Evolutionary conservation across 805 yeast genomes (phyloP), one percentile per base, ranked within the genome.

Genomic region (Kodamaea kaohsiungensis): DNA sequence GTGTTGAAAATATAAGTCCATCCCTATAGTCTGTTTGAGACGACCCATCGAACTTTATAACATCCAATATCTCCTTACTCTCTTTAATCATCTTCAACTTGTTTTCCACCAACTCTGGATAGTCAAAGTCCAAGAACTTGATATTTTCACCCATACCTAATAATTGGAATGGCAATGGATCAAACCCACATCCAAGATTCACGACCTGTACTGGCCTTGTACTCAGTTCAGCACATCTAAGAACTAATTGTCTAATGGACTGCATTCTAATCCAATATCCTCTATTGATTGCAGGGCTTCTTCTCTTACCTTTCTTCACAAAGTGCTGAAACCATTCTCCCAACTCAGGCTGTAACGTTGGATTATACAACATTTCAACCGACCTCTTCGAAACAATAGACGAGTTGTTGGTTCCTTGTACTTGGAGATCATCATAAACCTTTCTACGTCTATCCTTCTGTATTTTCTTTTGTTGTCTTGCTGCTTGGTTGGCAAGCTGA

Each of bases 181-280:
- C 78, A 57, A 80, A 89, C 2, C 96, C 96, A 69, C 95, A 89
- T 1, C 96, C 96, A 27, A 89, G 69, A 67, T 89, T 89, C 27
- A 89, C 76, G 1, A 89, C 75, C 10, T 71, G 64, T 5, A 81
- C 72, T 10, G 58, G 60, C 4, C 60, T 54, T 2, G 53, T 55
- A 2, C 58, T 65, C 19, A 70, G 65, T 8, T 61, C 49, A 5
- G 40, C 55, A 2, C 80, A 65, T 22, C 77, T 69, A 25, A 74
- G 69, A 12, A 88, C 72, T 40, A 82, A 68, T 43, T 75, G 74
- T 56, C 82, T 78, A 49, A 89, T 85, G 2, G 89, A 83, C 60
- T 86, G 84, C 84, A 89, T 84, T 54, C 96, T 74, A 9, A 87
- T 73, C 92, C 95, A 89, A 67, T 89, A 89, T 0, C 96, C 96